Conservation (phyloP, 306 rosid genomes). For the Vigna reflexopilosa region DNA sequence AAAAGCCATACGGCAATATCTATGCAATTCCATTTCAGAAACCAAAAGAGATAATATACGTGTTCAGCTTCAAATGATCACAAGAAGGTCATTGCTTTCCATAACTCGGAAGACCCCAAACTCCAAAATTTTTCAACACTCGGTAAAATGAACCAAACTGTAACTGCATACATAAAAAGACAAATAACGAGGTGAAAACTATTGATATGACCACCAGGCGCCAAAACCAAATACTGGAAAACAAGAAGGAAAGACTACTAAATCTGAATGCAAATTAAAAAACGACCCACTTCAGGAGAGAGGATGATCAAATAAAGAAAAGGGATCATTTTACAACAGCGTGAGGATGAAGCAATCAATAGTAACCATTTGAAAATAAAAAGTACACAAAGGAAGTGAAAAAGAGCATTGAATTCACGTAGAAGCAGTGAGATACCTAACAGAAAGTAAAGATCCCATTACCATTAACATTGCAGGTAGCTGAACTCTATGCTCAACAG, state of each 20-base stretch:
- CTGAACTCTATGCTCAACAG: neutral
- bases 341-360: constrained; percentile 54
- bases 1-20: constrained; percentile 42
- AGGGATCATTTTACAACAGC: constrained; percentile 48
- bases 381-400: constrained; percentile 28
- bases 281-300: neutral
- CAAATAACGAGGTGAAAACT: constrained; percentile 39
- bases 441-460: constrained; percentile 23
- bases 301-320: constrained; percentile 42
- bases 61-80: constrained; percentile 42
- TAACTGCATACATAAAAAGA: constrained; percentile 50
- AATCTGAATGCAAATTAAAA: constrained; percentile 33
- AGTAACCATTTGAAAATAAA: constrained; percentile 27
- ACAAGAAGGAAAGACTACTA: constrained; percentile 19
- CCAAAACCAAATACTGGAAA: constrained; percentile 48
- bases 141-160: constrained; percentile 34
- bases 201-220: constrained; percentile 46
- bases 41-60: constrained; percentile 35
- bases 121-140: constrained; percentile 31
- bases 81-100: constrained; percentile 37
- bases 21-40: constrained; percentile 45
- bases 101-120: constrained; percentile 26
- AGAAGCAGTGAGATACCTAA: constrained; percentile 41
- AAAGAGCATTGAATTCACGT: constrained; percentile 35
- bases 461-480: neutral